These are phyloP conservation scores for Podila horticola DNA, from an alignment of 192 early-diverging fungal genomes.

Conservation along the genomic window DNA sequence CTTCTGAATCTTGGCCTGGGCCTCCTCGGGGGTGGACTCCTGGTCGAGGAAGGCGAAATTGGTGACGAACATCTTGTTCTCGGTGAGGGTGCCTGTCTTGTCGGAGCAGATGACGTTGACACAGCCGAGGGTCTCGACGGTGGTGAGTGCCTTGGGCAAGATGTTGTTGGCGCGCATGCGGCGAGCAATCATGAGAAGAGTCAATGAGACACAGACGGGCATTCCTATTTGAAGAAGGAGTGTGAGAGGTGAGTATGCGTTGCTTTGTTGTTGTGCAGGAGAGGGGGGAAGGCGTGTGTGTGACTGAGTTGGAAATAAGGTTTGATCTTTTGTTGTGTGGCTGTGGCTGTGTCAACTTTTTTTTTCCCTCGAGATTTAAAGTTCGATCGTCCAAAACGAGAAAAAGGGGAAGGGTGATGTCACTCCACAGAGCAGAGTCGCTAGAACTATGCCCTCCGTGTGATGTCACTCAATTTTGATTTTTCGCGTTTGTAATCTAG, in stretches of 20 bases:
- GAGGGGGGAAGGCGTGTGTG: too few species aligned
- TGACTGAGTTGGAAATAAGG: too few species aligned
- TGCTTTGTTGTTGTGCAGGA: neutral
- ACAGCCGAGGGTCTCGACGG: conserved; percentile 89
- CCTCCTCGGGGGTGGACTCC: conserved; percentile 41
- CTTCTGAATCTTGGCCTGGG: conserved; percentile 35
- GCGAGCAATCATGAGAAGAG: conserved; percentile 79
- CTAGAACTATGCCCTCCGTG: too few species aligned
- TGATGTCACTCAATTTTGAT: conserved; percentile 41
- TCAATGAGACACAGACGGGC: conserved; percentile 82
- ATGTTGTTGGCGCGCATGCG: conserved; percentile 77
- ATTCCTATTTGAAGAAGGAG: conserved; percentile 52
- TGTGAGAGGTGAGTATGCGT: neutral
- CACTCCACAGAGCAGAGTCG: too few species aligned
- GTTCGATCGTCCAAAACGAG: too few species aligned
- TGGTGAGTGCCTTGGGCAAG: conserved; percentile 84
- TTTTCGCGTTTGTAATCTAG: neutral
- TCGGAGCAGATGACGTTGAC: conserved; percentile 75
- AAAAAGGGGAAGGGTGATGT: too few species aligned
- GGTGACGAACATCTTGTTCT: conserved; percentile 76
- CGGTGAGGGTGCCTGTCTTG: conserved; percentile 94
- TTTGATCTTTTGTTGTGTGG: too few species aligned
- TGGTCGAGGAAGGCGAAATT: conserved; percentile 55
- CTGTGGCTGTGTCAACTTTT: too few species aligned
- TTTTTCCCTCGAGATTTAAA: too few species aligned